These are phyloP conservation scores for Alternaria panax DNA, from an alignment of 2,329 filamentous ascomycete species.

Conservation along the genomic window DNA sequence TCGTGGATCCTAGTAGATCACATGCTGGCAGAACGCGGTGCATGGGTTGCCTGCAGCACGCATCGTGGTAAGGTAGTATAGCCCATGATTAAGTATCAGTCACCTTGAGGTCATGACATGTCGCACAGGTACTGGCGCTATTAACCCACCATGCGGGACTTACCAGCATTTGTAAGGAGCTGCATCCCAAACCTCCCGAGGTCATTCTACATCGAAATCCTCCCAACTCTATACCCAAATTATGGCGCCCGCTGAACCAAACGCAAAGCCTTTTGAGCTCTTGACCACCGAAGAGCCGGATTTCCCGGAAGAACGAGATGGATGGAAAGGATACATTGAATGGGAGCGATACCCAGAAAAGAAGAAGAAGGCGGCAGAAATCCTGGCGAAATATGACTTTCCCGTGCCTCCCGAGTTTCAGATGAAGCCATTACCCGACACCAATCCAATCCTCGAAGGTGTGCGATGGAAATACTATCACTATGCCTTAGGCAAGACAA, in stretches of 20 bases:
- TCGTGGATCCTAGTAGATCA: background rate
- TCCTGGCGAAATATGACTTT: constrained; percentile 62
- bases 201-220: background rate
- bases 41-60: constrained; percentile 11
- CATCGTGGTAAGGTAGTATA: background rate
- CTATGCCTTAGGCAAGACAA: constrained; percentile 51
- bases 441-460: constrained; percentile 56
- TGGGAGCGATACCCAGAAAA: constrained; percentile 67
- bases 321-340: constrained; percentile 65
- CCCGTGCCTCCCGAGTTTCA: constrained; percentile 57
- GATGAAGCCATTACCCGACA: constrained; percentile 51
- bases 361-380: constrained; percentile 65
- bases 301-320: constrained; percentile 55
- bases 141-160: background rate
- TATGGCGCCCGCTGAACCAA: constrained; percentile 46
- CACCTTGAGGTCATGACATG: constrained; percentile 21
- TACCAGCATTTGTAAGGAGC: background rate
- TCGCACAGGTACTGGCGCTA: constrained; percentile 1
- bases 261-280: constrained; percentile 37
- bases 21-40: background rate
- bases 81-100: constrained; percentile 12
- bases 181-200: background rate
- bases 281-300: constrained; percentile 35
- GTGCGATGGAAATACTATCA: constrained; percentile 58
- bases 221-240: constrained; percentile 5